phyloP scores from a whole-genome alignment of 805 yeast genomes.

The Komagataella kurtzmanii region DNA sequence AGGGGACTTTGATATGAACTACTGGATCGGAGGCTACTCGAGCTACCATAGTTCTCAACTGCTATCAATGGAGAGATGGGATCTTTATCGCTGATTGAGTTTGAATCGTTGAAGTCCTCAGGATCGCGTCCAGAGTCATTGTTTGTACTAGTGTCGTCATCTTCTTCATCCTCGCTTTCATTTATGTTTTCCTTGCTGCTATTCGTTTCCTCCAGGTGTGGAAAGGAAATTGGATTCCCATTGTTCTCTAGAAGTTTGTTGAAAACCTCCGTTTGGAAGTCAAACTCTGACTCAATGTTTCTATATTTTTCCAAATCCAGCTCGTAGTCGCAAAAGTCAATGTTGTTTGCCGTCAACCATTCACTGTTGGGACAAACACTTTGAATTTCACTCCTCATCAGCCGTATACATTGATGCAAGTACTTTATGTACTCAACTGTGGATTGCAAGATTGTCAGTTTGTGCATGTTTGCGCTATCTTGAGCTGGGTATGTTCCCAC shows the following conservation, averaged over 20 bases:
- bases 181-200: background rate
- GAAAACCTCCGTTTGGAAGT: conserved; percentile 25
- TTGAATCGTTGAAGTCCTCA: background rate
- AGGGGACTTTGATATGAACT: background rate
- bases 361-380: conserved; percentile 7
- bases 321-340: conserved; percentile 38
- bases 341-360: conserved; percentile 19
- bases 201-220: background rate
- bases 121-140: background rate
- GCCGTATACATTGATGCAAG: conserved; percentile 43
- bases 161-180: background rate
- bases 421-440: conserved; percentile 71
- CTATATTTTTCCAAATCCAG: conserved; percentile 47
- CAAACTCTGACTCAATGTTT: conserved; percentile 41
- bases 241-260: conserved; percentile 15
- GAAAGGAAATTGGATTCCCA: conserved; percentile 14
- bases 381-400: conserved; percentile 24
- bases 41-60: background rate
- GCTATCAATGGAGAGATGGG: background rate
- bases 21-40: background rate
- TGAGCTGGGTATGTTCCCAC: conserved; percentile 1
- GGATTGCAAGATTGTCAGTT: conserved; percentile 68
- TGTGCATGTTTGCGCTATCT: conserved; percentile 35
- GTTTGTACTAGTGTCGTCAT: background rate
- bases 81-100: background rate